Conservation (phyloP, 2,329 filamentous ascomycete genomes). For the Arachnomyces sp. region DNA sequence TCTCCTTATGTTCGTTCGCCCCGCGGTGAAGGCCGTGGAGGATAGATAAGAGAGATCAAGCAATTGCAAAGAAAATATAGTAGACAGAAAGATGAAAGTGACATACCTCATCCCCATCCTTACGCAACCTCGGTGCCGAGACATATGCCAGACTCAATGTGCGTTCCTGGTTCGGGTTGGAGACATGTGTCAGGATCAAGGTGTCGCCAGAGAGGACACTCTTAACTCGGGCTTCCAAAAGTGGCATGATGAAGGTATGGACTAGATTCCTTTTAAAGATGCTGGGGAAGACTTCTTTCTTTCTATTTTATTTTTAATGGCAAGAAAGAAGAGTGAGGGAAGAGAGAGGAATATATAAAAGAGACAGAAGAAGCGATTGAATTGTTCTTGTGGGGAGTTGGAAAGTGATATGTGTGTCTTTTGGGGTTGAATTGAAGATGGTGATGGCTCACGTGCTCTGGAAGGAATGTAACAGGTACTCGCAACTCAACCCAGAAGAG, state of each 20-base stretch:
- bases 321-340: slow-evolving; percentile 7
- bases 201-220: slow-evolving; percentile 92
- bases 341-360: slow-evolving; percentile 9
- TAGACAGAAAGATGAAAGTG: background rate
- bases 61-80: slow-evolving; percentile 4
- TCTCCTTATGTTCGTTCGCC: too few species aligned
- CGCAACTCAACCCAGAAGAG: too few species aligned
- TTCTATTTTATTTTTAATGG: too few species aligned
- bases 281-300: too few species aligned
- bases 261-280: slow-evolving; percentile 7
- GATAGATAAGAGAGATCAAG: slow-evolving; percentile 1
- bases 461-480: too few species aligned
- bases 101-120: slow-evolving; percentile 74
- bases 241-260: slow-evolving; percentile 23
- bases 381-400: slow-evolving; percentile 4
- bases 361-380: slow-evolving; percentile 10
- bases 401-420: slow-evolving; percentile 26
- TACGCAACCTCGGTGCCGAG: slow-evolving; percentile 73
- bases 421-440: too few species aligned
- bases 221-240: slow-evolving; percentile 68
- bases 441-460: too few species aligned
- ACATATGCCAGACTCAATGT: slow-evolving; percentile 88
- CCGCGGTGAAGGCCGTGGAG: too few species aligned
- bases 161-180: slow-evolving; percentile 75
- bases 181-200: slow-evolving; percentile 70